These are phyloP conservation scores for Huntiella decipiens DNA, from an alignment of 2,329 filamentous ascomycete genomes.

Conservation along the genomic window DNA sequence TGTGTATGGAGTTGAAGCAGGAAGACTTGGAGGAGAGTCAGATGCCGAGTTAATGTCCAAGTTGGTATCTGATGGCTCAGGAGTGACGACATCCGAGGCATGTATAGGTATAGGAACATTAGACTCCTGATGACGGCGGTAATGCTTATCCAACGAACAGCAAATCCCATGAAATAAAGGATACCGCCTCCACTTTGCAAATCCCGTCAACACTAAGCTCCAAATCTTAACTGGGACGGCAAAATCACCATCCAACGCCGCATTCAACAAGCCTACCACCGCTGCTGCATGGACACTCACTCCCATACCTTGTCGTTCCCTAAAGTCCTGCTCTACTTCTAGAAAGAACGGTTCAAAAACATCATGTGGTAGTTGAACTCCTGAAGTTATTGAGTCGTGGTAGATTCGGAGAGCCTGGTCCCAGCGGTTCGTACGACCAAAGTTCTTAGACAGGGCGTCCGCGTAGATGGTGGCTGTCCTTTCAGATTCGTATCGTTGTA, in stretches of 20 bases:
- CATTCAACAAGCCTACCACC: conserved; percentile 2
- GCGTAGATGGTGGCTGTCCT: conserved; percentile 12
- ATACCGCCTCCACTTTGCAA: conserved; percentile 2
- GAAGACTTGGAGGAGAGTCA: neutral
- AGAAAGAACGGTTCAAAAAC: conserved; percentile 6
- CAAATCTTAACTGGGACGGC: conserved; percentile 4
- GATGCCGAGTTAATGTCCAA: neutral
- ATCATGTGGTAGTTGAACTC: conserved; percentile 1
- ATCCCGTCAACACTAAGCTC: conserved; percentile 1
- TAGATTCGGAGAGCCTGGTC: conserved; percentile 13
- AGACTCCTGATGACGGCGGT: neutral
- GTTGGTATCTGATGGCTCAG: conserved; percentile 8
- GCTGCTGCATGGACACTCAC: neutral
- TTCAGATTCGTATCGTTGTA: conserved; percentile 14
- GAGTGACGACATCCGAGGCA: conserved; percentile 6
- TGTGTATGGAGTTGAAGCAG: conserved; percentile 1
- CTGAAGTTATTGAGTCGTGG: conserved; percentile 1
- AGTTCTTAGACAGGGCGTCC: conserved; percentile 15
- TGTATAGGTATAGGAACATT: conserved; percentile 4
- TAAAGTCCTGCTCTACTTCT: neutral
- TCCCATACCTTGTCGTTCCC: neutral
- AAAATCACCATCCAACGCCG: conserved; percentile 7
- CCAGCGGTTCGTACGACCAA: conserved; percentile 16
- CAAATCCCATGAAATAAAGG: conserved; percentile 1
- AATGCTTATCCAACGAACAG: neutral